Conservation (phyloP, 1,284 basidiomycete genomes). For the Puccinia novopanici region DNA sequence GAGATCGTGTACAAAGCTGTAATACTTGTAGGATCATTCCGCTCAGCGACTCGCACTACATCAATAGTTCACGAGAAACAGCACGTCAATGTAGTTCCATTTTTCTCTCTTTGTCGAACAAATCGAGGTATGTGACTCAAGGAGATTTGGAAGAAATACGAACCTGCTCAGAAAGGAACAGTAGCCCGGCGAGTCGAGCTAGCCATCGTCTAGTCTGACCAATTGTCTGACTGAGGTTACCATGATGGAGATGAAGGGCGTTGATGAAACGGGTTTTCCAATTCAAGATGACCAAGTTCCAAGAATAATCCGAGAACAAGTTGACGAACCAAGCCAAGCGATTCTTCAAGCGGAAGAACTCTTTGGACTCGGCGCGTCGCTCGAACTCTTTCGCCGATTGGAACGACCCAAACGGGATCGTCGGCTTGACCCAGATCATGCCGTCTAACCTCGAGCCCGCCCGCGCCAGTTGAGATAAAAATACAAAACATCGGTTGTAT, state of each 20-base stretch:
- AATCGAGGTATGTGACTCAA: not conserved
- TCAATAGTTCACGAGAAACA: not conserved
- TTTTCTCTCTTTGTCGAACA: not conserved
- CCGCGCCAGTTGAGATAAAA: conserved; percentile 21
- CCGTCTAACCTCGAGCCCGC: not conserved
- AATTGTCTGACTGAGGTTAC: conserved; percentile 17
- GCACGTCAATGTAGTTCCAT: not conserved
- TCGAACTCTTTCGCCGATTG: conserved; percentile 1
- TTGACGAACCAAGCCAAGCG: conserved; percentile 41
- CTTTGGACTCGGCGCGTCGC: conserved; percentile 5
- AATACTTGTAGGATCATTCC: conserved; percentile 27
- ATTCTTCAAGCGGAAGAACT: conserved; percentile 38
- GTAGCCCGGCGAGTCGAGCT: not conserved
- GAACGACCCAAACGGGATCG: not conserved
- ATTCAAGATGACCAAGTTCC: conserved; percentile 15
- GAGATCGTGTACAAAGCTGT: conserved; percentile 3
- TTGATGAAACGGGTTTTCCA: conserved; percentile 16
- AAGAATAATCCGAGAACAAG: conserved; percentile 19
- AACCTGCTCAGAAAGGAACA: conserved; percentile 42
- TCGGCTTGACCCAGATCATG: conserved; percentile 34
- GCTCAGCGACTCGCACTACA: conserved; percentile 25
- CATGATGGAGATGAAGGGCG: not conserved
- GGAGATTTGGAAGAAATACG: not conserved
- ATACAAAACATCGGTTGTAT: conserved; percentile 24
- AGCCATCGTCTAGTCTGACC: not conserved